A percentile compares a stretch with the other conserved stretches of the same genome.
phyloP scores from a whole-genome alignment of 2,329 filamentous ascomycete genomes.

The Shiraia sp. region DNA sequence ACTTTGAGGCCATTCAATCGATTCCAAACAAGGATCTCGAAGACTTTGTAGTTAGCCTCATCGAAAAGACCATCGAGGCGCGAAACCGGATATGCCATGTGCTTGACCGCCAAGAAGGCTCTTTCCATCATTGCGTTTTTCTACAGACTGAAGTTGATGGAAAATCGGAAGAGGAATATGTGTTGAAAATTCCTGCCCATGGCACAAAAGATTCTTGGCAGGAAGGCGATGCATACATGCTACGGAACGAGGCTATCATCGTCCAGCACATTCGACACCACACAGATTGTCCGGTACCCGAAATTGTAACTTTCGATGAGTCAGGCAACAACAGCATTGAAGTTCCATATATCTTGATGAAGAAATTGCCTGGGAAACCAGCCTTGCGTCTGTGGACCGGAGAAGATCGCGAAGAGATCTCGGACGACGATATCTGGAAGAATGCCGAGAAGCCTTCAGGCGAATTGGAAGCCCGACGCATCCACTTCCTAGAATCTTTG shows the following conservation, averaged over 20 bases:
- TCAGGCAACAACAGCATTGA: slow-evolving; percentile 14
- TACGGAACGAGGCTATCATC: slow-evolving; percentile 11
- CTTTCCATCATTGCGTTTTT: slow-evolving; percentile 11
- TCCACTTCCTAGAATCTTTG: slow-evolving; percentile 18
- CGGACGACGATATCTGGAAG: not conserved
- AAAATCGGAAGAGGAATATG: not conserved
- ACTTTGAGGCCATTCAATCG: slow-evolving; percentile 2
- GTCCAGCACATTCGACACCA: slow-evolving; percentile 12
- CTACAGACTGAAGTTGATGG: not conserved
- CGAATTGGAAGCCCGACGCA: slow-evolving; percentile 4
- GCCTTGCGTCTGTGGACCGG: slow-evolving; percentile 15
- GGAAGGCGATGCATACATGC: slow-evolving; percentile 4
- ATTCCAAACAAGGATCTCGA: not conserved
- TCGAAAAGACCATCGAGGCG: not conserved
- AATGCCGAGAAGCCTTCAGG: slow-evolving; percentile 3
- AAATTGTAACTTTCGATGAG: slow-evolving; percentile 15
- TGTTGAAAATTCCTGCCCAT: slow-evolving; percentile 7
- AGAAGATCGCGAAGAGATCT: not conserved
- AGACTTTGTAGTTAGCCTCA: not conserved
- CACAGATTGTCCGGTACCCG: slow-evolving; percentile 16
- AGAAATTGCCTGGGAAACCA: slow-evolving; percentile 11
- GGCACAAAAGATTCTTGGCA: slow-evolving; percentile 6
- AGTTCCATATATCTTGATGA: slow-evolving; percentile 24
- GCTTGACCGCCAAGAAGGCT: slow-evolving; percentile 4
- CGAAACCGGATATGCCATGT: slow-evolving; percentile 1